These are phyloP conservation scores for Botryosphaeria agaves DNA, from an alignment of 2,329 filamentous ascomycete genomes.

Conservation along the genomic window DNA sequence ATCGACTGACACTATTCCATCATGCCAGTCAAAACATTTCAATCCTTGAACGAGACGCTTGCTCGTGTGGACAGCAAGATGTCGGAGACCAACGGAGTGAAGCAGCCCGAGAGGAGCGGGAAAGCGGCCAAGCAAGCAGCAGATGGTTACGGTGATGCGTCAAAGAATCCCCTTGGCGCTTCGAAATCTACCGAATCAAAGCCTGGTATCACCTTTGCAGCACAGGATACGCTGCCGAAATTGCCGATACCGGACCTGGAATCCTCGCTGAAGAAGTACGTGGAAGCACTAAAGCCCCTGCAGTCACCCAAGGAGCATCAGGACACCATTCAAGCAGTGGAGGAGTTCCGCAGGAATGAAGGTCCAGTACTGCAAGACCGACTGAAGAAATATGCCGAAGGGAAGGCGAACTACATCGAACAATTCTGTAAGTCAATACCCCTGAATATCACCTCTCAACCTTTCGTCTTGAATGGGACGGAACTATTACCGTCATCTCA, in stretches of 20 bases:
- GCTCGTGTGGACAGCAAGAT: slow-evolving; percentile 26
- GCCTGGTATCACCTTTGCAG: slow-evolving; percentile 71
- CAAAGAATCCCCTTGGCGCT: slow-evolving; percentile 28
- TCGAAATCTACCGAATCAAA: slow-evolving; percentile 36
- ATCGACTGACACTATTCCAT: slow-evolving; percentile 33
- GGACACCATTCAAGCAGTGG: slow-evolving; percentile 63
- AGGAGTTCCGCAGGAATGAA: slow-evolving; percentile 66
- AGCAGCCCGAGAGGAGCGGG: slow-evolving; percentile 16
- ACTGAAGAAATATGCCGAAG: slow-evolving; percentile 75
- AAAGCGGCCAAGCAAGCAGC: slow-evolving; percentile 35
- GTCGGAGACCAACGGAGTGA: slow-evolving; percentile 16
- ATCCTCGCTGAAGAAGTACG: slow-evolving; percentile 58
- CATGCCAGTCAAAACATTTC: slow-evolving; percentile 51
- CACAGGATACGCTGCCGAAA: slow-evolving; percentile 77
- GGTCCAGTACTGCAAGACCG: slow-evolving; percentile 77
- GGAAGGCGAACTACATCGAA: slow-evolving; percentile 91
- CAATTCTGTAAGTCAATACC: slow-evolving; percentile 66
- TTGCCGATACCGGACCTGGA: slow-evolving; percentile 85
- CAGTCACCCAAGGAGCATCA: slow-evolving; percentile 67
- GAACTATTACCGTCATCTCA: not conserved
- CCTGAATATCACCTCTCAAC: not conserved
- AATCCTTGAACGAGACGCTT: slow-evolving; percentile 55
- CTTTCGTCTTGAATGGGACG: no score
- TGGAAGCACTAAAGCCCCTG: slow-evolving; percentile 62
- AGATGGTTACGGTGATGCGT: slow-evolving; percentile 28